These are phyloP conservation scores for Incumbomyces lentus DNA, from an alignment of 2,329 filamentous ascomycete genomes.

Conservation along the genomic window DNA sequence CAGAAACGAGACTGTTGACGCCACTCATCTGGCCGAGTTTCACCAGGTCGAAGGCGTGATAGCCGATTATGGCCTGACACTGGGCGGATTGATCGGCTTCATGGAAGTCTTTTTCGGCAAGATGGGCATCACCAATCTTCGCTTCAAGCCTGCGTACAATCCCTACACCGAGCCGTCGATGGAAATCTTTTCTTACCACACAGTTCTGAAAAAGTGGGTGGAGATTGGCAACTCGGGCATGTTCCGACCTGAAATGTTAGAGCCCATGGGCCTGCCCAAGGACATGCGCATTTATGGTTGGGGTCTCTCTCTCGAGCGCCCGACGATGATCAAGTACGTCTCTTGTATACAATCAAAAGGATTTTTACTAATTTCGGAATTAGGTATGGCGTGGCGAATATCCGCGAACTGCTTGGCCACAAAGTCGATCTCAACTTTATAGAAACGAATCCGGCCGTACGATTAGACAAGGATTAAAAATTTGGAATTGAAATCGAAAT, in stretches of 20 bases:
- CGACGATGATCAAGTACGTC: conserved; percentile 91
- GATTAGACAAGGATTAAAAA: conserved; percentile 69
- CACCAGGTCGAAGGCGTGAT: conserved; percentile 98
- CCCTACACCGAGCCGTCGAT: conserved; percentile 91
- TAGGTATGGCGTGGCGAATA: conserved; percentile 69
- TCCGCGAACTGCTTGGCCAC: conserved; percentile 83
- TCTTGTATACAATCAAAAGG: conserved; percentile 5
- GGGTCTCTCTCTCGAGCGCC: conserved; percentile 81
- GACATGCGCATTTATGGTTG: conserved; percentile 91
- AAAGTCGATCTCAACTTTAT: conserved; percentile 93
- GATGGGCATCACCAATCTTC: conserved; percentile 79
- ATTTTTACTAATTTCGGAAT: conserved; percentile 2
- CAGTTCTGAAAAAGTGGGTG: conserved; percentile 78
- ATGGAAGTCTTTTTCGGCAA: conserved; percentile 93
- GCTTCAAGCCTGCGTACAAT: conserved; percentile 97
- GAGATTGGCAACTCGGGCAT: conserved; percentile 98
- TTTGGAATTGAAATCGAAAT: neutral
- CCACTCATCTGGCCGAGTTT: conserved; percentile 94
- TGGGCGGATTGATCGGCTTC: conserved; percentile 87
- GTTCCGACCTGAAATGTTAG: conserved; percentile 96
- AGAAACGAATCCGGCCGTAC: conserved; percentile 78
- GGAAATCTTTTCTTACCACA: conserved; percentile 96
- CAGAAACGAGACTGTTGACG: conserved; percentile 93
- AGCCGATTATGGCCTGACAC: conserved; percentile 84
- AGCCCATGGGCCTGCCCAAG: conserved; percentile 85